phyloP scores from a whole-genome alignment of 345 rosid genomes.

The Moringa oleifera region DNA sequence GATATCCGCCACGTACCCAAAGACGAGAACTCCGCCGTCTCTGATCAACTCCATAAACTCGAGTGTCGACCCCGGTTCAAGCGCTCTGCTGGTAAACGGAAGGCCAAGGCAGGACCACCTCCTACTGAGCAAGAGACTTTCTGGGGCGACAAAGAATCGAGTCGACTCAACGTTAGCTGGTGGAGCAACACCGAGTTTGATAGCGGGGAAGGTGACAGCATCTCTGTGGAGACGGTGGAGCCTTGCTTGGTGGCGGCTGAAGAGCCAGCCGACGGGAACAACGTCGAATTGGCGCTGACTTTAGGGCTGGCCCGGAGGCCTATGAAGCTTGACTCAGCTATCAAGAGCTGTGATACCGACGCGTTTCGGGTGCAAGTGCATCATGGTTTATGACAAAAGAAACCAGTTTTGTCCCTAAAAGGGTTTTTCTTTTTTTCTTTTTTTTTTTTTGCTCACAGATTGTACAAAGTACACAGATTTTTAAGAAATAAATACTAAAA shows the following conservation, averaged over 20 bases:
- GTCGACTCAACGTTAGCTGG: neutral
- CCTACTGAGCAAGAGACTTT: neutral
- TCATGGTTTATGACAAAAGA: too few species aligned
- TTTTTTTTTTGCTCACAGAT: too few species aligned
- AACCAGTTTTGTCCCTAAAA: too few species aligned
- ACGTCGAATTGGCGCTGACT: slow-evolving; percentile 25
- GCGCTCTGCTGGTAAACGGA: neutral
- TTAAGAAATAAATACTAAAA: too few species aligned
- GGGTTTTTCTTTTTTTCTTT: too few species aligned
- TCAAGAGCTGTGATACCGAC: too few species aligned
- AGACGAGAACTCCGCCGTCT: neutral
- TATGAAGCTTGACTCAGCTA: too few species aligned
- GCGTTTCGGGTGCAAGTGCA: too few species aligned
- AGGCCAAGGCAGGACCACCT: neutral
- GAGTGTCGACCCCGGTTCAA: slow-evolving; percentile 22
- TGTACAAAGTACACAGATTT: too few species aligned
- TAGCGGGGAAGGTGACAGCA: slow-evolving; percentile 20
- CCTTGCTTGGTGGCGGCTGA: slow-evolving; percentile 18
- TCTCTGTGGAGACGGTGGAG: slow-evolving; percentile 32
- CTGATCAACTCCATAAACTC: slow-evolving; percentile 20
- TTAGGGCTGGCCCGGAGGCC: slow-evolving; percentile 12
- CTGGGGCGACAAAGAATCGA: neutral
- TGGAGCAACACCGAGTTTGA: slow-evolving; percentile 18
- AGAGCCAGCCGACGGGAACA: slow-evolving; percentile 17
- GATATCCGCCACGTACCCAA: slow-evolving; percentile 39